Conservation (phyloP, 139 green algal species). For the Auxenochlorella pyrenoidosa region DNA sequence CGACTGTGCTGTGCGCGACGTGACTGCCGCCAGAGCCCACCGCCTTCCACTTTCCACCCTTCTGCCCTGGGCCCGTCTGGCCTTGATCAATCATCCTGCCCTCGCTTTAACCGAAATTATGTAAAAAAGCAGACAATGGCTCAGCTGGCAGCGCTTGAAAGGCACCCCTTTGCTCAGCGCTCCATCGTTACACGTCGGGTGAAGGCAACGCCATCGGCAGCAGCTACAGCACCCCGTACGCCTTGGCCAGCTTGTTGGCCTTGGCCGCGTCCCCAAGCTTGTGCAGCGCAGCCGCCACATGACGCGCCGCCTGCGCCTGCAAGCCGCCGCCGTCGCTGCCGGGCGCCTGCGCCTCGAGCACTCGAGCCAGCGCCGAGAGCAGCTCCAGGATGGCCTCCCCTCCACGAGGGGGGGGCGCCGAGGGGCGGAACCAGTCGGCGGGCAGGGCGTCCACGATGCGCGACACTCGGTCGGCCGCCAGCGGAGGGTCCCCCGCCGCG, state of each 20-base stretch:
- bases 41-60: too few relatives aligned
- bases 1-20: not conserved
- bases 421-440: constrained; percentile 47
- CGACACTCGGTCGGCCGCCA: constrained; percentile 57
- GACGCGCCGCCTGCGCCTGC: not conserved
- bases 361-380: constrained; percentile 23
- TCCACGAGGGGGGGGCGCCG: not conserved
- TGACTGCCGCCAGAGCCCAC: not conserved
- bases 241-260: constrained; percentile 23
- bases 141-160: not conserved
- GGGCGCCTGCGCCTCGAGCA: constrained; percentile 25
- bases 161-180: too few relatives aligned
- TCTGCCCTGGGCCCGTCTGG: too few relatives aligned
- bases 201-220: not conserved
- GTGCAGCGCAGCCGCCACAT: constrained; percentile 7
- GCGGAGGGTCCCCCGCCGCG: constrained; percentile 19
- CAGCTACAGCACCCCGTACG: constrained; percentile 12
- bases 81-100: too few relatives aligned
- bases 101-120: too few relatives aligned
- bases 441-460: constrained; percentile 54
- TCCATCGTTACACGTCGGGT: not conserved
- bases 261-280: not conserved
- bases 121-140: too few relatives aligned
- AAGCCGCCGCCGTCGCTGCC: not conserved
- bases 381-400: constrained; percentile 20